Conservation (phyloP, 2,329 filamentous ascomycete genomes). For the Bipolaris bicolor region DNA sequence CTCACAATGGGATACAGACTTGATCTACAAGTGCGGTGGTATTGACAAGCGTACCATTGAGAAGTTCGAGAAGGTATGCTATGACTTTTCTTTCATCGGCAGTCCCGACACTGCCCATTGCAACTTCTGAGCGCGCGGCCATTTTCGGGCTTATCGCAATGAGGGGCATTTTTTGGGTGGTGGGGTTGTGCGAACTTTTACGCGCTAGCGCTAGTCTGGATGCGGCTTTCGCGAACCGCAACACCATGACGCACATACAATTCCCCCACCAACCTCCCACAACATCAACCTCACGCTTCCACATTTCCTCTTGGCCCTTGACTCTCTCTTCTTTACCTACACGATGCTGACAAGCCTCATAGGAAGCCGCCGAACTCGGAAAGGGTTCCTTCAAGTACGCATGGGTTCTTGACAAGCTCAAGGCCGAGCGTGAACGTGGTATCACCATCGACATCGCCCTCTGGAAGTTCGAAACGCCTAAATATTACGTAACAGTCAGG, state of each 20-base stretch:
- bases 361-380: conserved; percentile 98
- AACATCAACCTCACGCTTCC: too few relatives aligned
- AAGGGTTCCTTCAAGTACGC: conserved; percentile 99
- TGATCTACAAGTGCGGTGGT: conserved; percentile 99
- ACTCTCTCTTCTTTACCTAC: not conserved
- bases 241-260: conserved; percentile 42
- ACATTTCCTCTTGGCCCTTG: too few relatives aligned
- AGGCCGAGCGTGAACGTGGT: conserved; percentile 99
- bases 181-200: conserved; percentile 51
- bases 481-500: conserved; percentile 97
- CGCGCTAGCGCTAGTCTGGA: conserved; percentile 44
- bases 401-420: conserved; percentile 99
- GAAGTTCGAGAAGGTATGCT: conserved; percentile 99
- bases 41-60: conserved; percentile 99
- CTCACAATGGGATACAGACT: conserved; percentile 65
- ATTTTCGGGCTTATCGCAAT: conserved; percentile 40
- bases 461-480: conserved; percentile 99
- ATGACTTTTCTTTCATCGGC: conserved; percentile 28
- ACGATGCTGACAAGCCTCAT: conserved; percentile 47
- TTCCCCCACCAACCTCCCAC: not conserved
- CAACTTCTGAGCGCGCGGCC: conserved; percentile 35
- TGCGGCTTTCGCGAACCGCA: conserved; percentile 38
- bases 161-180: conserved; percentile 49
- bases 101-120: conserved; percentile 19
- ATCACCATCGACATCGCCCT: conserved; percentile 99